phyloP scores from a whole-genome alignment of 352 stramenopile genomes.

The Phytophthora syringae region DNA sequence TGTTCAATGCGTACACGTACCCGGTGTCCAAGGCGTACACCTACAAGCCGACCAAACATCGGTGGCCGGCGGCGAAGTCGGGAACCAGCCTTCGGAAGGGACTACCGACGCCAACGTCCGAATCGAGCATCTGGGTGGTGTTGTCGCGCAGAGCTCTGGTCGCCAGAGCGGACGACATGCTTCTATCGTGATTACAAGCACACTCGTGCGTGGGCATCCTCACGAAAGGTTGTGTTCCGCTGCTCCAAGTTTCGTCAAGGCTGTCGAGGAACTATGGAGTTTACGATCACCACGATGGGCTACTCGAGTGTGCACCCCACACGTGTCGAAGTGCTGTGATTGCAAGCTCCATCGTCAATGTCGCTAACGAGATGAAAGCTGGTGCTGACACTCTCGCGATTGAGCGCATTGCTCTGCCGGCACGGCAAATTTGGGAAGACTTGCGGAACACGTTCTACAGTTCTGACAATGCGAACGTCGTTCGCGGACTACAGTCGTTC shows the following conservation, averaged over 20 bases:
- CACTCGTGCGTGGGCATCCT: slow-evolving; percentile 2
- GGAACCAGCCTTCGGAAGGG: neutral
- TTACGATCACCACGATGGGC: slow-evolving; percentile 15
- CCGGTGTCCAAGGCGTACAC: neutral
- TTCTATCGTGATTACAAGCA: slow-evolving; percentile 19
- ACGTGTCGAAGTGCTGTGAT: slow-evolving; percentile 1
- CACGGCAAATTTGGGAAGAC: slow-evolving; percentile 1
- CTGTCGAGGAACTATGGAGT: slow-evolving; percentile 19
- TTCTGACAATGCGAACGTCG: slow-evolving; percentile 6
- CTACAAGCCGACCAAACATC: neutral
- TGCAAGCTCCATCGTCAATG: neutral
- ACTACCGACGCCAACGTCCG: neutral
- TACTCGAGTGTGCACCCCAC: slow-evolving; percentile 2
- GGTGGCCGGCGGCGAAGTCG: too few relatives aligned
- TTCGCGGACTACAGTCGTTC: slow-evolving; percentile 15
- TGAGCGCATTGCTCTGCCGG: slow-evolving; percentile 2
- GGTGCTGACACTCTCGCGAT: neutral
- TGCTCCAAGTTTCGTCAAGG: slow-evolving; percentile 17
- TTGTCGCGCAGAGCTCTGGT: neutral
- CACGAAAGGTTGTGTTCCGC: slow-evolving; percentile 14
- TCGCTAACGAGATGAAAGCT: slow-evolving; percentile 5
- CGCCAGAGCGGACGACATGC: neutral
- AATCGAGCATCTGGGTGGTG: too few relatives aligned
- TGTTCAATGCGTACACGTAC: neutral
- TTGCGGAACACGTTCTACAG: neutral